Evolutionary conservation across 805 yeast species (phyloP).

Genomic region (Kazachstania kunashirensis): DNA sequence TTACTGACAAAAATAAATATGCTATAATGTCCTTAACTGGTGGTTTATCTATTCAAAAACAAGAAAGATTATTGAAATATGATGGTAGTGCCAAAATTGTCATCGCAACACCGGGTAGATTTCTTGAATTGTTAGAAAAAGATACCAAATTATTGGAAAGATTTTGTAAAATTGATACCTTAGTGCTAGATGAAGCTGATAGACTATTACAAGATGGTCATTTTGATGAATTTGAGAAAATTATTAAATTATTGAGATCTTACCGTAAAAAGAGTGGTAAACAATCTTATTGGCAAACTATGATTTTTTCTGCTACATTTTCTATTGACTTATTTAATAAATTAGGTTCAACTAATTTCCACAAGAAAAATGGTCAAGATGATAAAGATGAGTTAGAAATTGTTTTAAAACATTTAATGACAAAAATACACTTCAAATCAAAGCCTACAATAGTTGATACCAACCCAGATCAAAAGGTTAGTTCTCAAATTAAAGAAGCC

Average conservation of each 20-base stretch:
- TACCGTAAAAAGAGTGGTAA: constrained; percentile 31
- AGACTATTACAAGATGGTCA: constrained; percentile 91
- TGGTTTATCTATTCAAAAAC: constrained; percentile 90
- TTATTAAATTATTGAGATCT: constrained; percentile 53
- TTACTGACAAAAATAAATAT: constrained; percentile 42
- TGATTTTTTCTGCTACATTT: constrained; percentile 94
- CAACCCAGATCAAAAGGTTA: constrained; percentile 74
- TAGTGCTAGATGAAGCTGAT: constrained; percentile 93
- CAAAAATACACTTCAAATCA: constrained; percentile 62
- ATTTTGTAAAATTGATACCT: constrained; percentile 36
- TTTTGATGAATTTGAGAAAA: constrained; percentile 82
- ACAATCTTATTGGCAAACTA: constrained; percentile 55
- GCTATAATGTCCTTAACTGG: constrained; percentile 79
- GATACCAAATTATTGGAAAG: constrained; percentile 35
- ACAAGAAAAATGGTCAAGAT: constrained; percentile 16
- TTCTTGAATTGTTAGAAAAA: constrained; percentile 69
- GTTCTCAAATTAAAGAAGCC: constrained; percentile 70
- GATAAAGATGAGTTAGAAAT: constrained; percentile 37
- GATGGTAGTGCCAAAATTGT: constrained; percentile 61
- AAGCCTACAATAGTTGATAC: constrained; percentile 71
- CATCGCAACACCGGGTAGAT: constrained; percentile 94
- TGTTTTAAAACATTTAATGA: constrained; percentile 53
- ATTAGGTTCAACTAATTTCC: constrained; percentile 36
- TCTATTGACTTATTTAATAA: constrained; percentile 73
- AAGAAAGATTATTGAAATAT: constrained; percentile 63